Evolutionary conservation across 176 grass and related monocot species (phyloP).

Genomic region (Cymbopogon citratus): DNA sequence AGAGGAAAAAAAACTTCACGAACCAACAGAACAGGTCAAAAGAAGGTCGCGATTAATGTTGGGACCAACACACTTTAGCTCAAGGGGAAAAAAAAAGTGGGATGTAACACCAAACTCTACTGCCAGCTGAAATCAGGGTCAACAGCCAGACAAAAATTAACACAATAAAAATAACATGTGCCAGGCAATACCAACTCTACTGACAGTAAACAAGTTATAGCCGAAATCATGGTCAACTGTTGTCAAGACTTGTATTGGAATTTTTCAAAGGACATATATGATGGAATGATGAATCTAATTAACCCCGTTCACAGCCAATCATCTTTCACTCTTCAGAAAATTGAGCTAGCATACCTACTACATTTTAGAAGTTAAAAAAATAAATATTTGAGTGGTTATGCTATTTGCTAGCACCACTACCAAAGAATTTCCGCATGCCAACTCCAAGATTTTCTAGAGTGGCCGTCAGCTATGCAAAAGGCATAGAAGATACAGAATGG

Average conservation of each 20-base stretch:
- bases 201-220: neutral
- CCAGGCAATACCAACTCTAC: neutral
- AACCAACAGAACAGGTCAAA: neutral
- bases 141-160: neutral
- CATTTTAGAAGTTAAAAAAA: neutral
- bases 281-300: neutral
- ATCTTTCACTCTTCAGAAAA: neutral
- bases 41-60: neutral
- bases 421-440: neutral
- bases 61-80: neutral
- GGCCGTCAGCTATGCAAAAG: neutral
- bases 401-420: neutral
- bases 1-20: neutral
- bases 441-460: neutral
- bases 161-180: neutral
- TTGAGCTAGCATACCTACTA: conserved; percentile 3
- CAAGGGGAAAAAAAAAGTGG: neutral
- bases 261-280: neutral
- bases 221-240: neutral
- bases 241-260: neutral
- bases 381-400: neutral
- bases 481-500: neutral
- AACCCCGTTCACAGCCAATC: neutral
- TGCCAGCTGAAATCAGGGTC: neutral
- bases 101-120: neutral